Conservation (phyloP, 2,329 filamentous ascomycete genomes). For the Botryotinia calthae region DNA sequence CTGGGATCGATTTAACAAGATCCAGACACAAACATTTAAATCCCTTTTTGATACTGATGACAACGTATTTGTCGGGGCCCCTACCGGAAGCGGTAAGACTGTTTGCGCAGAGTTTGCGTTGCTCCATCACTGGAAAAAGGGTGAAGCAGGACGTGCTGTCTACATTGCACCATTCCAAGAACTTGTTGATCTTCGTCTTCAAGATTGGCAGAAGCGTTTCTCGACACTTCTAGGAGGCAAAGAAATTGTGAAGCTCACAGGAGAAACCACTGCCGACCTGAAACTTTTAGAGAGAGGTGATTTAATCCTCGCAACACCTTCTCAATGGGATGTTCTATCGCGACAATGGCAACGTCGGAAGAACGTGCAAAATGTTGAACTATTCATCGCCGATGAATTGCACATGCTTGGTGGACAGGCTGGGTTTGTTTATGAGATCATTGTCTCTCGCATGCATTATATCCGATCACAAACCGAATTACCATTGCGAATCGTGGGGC, state of each 20-base stretch:
- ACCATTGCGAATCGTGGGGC: conserved; percentile 79
- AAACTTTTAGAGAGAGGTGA: conserved; percentile 85
- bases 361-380: conserved; percentile 84
- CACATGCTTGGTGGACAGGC: conserved; percentile 85
- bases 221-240: conserved; percentile 74
- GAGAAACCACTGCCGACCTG: conserved; percentile 86
- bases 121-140: conserved; percentile 78
- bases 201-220: conserved; percentile 83
- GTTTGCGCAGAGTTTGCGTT: conserved; percentile 94
- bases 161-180: conserved; percentile 96
- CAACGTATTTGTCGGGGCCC: conserved; percentile 89
- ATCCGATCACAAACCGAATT: conserved; percentile 86
- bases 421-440: conserved; percentile 90
- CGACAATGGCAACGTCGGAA: conserved; percentile 95
- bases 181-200: conserved; percentile 75
- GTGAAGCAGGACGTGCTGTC: conserved; percentile 73
- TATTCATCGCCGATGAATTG: conserved; percentile 93
- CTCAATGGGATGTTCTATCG: conserved; percentile 94
- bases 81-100: conserved; percentile 93
- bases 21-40: conserved; percentile 97
- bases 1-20: conserved; percentile 90
- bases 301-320: conserved; percentile 85
- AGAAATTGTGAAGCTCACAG: conserved; percentile 86
- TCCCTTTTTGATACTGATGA: conserved; percentile 87
- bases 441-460: conserved; percentile 97